Conservation (phyloP, 1,284 basidiomycete genomes). For the Farysia itapuensis region DNA sequence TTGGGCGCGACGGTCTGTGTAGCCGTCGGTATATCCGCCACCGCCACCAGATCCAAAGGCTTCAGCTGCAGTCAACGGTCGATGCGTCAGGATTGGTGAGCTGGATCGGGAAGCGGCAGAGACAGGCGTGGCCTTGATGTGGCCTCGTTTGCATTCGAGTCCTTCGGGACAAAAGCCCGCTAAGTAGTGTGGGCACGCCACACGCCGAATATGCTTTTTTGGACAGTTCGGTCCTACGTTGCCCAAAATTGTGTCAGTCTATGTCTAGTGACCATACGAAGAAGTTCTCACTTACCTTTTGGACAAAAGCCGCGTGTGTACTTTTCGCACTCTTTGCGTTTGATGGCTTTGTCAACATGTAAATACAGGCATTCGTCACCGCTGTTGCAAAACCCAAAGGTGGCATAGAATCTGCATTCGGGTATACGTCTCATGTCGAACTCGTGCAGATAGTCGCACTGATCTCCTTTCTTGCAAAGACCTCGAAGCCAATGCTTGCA, state of each 20-base stretch:
- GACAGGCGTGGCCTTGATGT: constrained; percentile 62
- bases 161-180: constrained; percentile 96
- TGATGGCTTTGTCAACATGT: constrained; percentile 89
- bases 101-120: constrained; percentile 49
- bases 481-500: constrained; percentile 99
- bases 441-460: constrained; percentile 98
- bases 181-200: constrained; percentile 86
- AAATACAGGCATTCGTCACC: constrained; percentile 98
- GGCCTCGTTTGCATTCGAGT: constrained; percentile 82
- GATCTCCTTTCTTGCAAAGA: constrained; percentile 96
- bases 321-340: constrained; percentile 80
- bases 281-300: constrained; percentile 31
- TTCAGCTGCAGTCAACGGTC: constrained; percentile 51
- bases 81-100: constrained; percentile 54
- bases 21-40: constrained; percentile 5
- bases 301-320: constrained; percentile 91
- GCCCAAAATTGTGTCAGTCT: constrained; percentile 1
- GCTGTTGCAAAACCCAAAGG: constrained; percentile 95
- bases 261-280: constrained; percentile 7
- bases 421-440: constrained; percentile 98
- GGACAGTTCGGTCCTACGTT: constrained; percentile 77
- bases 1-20: constrained; percentile 9
- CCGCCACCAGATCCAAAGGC: constrained; percentile 40
- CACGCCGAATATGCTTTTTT: constrained; percentile 86
- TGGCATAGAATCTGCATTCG: constrained; percentile 98